Percentiles rank a stretch among this genome's conserved stretches.
Conservation (phyloP, 2,329 filamentous ascomycete genomes). For the Penicillium sp. region DNA sequence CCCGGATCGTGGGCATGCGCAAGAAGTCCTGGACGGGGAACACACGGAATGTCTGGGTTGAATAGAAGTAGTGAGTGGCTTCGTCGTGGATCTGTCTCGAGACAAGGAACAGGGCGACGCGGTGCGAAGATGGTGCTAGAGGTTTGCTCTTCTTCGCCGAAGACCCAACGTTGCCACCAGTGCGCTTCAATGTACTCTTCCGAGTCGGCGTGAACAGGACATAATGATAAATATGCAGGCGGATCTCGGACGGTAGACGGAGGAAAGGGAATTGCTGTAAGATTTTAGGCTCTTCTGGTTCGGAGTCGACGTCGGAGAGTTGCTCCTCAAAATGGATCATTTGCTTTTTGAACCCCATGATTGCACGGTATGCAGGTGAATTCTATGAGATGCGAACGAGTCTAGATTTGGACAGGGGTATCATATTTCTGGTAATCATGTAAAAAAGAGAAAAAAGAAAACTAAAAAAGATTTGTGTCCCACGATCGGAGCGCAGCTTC, state of each 20-base stretch:
- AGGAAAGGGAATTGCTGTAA: constrained; percentile 49
- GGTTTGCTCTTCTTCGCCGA: constrained; percentile 37
- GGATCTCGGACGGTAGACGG: constrained; percentile 53
- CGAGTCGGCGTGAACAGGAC: constrained; percentile 41
- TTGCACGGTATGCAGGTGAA: constrained; percentile 13
- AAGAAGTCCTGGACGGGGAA: constrained; percentile 53
- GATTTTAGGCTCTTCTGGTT: constrained; percentile 17
- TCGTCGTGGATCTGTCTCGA: constrained; percentile 50
- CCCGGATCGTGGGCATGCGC: constrained; percentile 44
- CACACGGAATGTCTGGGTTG: constrained; percentile 52
- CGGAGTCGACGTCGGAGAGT: constrained; percentile 15
- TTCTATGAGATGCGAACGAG: constrained; percentile 22
- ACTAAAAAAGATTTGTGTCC: constrained; percentile 38
- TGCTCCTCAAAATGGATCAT: constrained; percentile 15
- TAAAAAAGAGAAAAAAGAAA: constrained; percentile 1
- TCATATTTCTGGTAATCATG: constrained; percentile 24
- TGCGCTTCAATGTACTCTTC: constrained; percentile 26
- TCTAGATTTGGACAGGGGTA: constrained; percentile 10
- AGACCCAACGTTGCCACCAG: constrained; percentile 36
- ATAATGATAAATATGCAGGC: constrained; percentile 49
- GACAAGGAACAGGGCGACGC: constrained; percentile 40
- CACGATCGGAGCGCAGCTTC: constrained; percentile 50
- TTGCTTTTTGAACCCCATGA: constrained; percentile 20
- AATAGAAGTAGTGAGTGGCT: constrained; percentile 52
- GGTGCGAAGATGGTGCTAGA: constrained; percentile 33